Evolutionary conservation across 495 filamentous ascomycete genomes (phyloP).

Genomic region (Annulohypoxylon stygium): DNA sequence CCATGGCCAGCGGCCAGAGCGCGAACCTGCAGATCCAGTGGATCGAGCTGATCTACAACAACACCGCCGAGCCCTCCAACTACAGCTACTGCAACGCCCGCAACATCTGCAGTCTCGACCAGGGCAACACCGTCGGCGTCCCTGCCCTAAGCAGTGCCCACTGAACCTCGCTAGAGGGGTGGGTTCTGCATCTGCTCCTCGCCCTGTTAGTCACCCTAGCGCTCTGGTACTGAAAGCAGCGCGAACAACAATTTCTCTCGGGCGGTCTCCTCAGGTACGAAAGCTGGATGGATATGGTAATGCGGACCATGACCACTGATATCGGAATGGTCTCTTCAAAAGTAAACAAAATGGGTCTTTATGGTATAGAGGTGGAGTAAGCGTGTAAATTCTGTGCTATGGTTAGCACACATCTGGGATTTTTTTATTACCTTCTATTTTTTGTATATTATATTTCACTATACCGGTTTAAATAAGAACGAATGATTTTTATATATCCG

Average conservation of each 20-base stretch:
- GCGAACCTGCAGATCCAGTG: constrained; percentile 79
- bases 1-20: constrained; percentile 69
- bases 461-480: not conserved
- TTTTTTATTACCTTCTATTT: not conserved
- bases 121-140: constrained; percentile 14
- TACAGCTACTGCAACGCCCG: constrained; percentile 38
- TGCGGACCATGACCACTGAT: not conserved
- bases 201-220: not conserved
- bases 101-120: constrained; percentile 47
- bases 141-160: constrained; percentile 23
- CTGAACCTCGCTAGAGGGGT: not conserved
- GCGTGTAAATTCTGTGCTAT: not conserved
- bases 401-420: not conserved
- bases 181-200: not conserved
- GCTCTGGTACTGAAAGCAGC: not conserved
- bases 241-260: not conserved
- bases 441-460: not conserved
- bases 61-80: constrained; percentile 46
- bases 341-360: not conserved
- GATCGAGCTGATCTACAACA: constrained; percentile 80
- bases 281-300: not conserved
- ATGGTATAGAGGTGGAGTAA: not conserved
- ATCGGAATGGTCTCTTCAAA: not conserved
- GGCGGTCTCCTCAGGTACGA: not conserved
- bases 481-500: not conserved